Percentiles rank a stretch among this genome's conserved stretches.
Conservation (phyloP, 352 stramenopile genomes). For the Globisporangium viniferum region DNA sequence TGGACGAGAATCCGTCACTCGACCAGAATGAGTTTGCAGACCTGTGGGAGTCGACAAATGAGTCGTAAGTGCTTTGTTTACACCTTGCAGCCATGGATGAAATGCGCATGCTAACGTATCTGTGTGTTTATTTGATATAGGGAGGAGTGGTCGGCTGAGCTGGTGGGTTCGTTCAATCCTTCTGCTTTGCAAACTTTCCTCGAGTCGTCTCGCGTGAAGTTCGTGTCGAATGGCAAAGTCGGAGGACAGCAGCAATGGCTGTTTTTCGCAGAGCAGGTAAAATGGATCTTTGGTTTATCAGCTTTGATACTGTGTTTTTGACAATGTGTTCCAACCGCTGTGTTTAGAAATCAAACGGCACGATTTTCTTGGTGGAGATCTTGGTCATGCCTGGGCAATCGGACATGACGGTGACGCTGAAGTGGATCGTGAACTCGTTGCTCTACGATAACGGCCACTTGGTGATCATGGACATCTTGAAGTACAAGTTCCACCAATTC, state of each 20-base stretch:
- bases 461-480: constrained; percentile 80
- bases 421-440: constrained; percentile 87
- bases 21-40: constrained; percentile 61
- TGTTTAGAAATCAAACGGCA: constrained; percentile 62
- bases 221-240: constrained; percentile 69
- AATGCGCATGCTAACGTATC: constrained; percentile 7
- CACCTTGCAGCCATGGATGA: not conserved
- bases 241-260: constrained; percentile 75
- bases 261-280: constrained; percentile 80
- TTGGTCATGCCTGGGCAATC: constrained; percentile 70
- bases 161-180: constrained; percentile 52
- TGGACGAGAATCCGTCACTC: constrained; percentile 41
- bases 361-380: constrained; percentile 81
- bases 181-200: constrained; percentile 58
- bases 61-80: constrained; percentile 49
- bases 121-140: constrained; percentile 26
- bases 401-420: constrained; percentile 82
- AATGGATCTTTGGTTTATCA: not conserved
- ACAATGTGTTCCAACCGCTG: constrained; percentile 2
- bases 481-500: constrained; percentile 67
- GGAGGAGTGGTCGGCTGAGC: constrained; percentile 71
- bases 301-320: constrained; percentile 6
- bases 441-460: constrained; percentile 83
- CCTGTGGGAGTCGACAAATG: constrained; percentile 76
- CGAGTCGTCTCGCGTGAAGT: constrained; percentile 59